Evolutionary conservation across 225 moss, liverwort and hornwort species (phyloP).

Genomic region (Asterella californica): DNA sequence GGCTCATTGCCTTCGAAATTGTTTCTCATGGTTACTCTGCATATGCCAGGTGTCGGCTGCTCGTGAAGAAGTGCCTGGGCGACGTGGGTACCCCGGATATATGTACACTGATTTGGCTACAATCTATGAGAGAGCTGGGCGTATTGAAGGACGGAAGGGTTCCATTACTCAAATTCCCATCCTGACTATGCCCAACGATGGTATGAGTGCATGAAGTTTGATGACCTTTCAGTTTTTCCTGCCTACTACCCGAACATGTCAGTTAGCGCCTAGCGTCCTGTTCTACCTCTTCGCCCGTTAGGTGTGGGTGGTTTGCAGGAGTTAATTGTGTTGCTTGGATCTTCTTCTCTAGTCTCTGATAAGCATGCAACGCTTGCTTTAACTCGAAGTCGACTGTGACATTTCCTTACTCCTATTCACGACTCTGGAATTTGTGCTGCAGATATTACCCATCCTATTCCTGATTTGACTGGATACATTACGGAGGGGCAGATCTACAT

Average conservation of each 20-base stretch:
- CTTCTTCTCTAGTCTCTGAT: neutral
- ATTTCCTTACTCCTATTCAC: neutral
- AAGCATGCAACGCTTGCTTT: neutral
- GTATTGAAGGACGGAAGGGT: conserved; percentile 90
- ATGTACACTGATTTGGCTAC: conserved; percentile 98
- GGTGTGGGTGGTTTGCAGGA: neutral
- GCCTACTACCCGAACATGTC: neutral
- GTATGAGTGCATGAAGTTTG: conserved; percentile 6
- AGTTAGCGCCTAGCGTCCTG: neutral
- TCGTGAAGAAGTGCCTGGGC: conserved; percentile 92
- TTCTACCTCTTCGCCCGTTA: neutral
- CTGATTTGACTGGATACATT: conserved; percentile 91
- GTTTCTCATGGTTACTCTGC: neutral
- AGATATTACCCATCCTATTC: conserved; percentile 97
- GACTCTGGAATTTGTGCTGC: conserved; percentile 14
- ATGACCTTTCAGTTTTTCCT: neutral
- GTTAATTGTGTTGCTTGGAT: neutral
- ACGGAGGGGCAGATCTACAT: conserved; percentile 92
- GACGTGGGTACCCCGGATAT: conserved; percentile 97
- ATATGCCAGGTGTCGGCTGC: conserved; percentile 62
- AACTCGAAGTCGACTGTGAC: neutral
- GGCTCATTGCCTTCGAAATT: neutral
- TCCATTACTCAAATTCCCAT: conserved; percentile 97
- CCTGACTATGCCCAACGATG: conserved; percentile 85
- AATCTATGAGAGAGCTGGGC: conserved; percentile 89